Percentiles rank a stretch among this genome's conserved stretches.
Conservation (phyloP, 257 asterid genomes). For the Thymus mandschuricus region DNA sequence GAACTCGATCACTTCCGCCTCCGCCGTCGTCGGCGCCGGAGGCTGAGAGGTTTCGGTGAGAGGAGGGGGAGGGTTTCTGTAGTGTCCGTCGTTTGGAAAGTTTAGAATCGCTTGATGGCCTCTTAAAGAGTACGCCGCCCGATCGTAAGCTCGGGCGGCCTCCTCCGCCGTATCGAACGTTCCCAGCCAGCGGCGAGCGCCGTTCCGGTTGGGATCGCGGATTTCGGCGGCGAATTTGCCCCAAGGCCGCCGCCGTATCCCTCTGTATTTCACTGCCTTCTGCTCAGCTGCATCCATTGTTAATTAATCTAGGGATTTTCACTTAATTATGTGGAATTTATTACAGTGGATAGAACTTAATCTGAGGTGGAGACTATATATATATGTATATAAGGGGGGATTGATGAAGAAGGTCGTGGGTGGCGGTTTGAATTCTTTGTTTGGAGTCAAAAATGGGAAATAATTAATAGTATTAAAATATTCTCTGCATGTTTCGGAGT, state of each 20-base stretch:
- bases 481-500: neutral
- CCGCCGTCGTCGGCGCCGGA: neutral
- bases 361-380: neutral
- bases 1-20: conserved; percentile 49
- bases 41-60: neutral
- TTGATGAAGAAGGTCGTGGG: conserved; percentile 31
- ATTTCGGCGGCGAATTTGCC: conserved; percentile 90
- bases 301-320: neutral
- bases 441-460: conserved; percentile 4
- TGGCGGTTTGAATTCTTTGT: conserved; percentile 51
- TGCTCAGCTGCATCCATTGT: conserved; percentile 23
- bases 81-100: conserved; percentile 73
- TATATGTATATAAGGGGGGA: neutral
- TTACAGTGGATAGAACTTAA: no score
- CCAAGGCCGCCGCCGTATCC: conserved; percentile 84
- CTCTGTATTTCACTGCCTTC: conserved; percentile 57
- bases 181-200: conserved; percentile 84
- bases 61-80: conserved; percentile 13
- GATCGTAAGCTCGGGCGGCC: conserved; percentile 84
- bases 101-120: conserved; percentile 89
- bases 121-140: conserved; percentile 76
- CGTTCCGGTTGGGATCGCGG: conserved; percentile 70
- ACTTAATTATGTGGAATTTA: no score
- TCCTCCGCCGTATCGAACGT: conserved; percentile 79
- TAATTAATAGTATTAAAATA: neutral